Evolutionary conservation across 441 rosid genomes (phyloP), one percentile per base, ranked within the genome.

Genomic region (Pelargonium fulgidum): DNA sequence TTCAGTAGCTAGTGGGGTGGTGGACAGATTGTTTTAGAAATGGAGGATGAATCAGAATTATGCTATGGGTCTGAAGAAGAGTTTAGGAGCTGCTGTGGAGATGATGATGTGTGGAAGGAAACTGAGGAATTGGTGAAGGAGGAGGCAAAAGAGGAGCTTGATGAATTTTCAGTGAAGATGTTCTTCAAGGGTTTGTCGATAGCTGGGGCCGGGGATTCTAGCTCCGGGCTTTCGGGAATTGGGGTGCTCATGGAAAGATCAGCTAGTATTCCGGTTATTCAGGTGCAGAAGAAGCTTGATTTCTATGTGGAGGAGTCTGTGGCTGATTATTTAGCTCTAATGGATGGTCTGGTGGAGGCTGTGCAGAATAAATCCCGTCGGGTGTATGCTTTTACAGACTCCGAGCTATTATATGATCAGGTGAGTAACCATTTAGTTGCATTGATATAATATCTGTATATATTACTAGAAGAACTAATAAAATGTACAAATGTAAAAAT

Each of bases 61-160:
- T 65, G 73, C 61, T 80, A 73, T 29, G 85, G 70, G 59, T 62
- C 78, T 42, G 96, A 93, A 66, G 99, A 93, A 48, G 97, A 93
- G 22, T 93, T 93, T 73, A 77, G 92, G 41, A 93, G 99, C 58
- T 90, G 99, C 75, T 91, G 90, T 42, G 99, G 80, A 74, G 99
- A 93, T 73, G 95, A 88, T 20, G 58, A 50, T 24, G 88, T 87
- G 0, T 93, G 96, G 98, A 87, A 80, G 68, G 97, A 84, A 50
- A 72, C 73, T 70, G 95, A 91, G 72, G 90, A 88, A 62, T 64
- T 67, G 66, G 76, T 59, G 73, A 79, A 72, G 78, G 93, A 82
- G 69, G 86, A 84, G 76, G 61, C 65, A 7, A 70, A 64, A 65
- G 85, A 81, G 52, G 85, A 76, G 19, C 85, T 85, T 80, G 85